phyloP scores from a whole-genome alignment of 169 alveolate species.

The Cryptosporidium parvum region DNA sequence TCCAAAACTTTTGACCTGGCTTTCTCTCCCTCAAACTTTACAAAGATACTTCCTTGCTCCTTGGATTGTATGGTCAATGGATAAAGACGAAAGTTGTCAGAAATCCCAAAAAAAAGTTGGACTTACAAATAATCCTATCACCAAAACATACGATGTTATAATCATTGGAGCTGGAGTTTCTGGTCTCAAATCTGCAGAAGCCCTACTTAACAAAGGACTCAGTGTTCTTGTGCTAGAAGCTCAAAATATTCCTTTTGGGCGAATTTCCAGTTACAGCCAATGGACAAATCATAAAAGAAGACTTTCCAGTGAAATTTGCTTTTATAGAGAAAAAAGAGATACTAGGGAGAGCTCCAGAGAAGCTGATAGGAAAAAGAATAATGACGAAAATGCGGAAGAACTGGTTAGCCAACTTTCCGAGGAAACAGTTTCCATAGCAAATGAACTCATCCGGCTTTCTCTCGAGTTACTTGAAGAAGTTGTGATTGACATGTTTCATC shows the following conservation, averaged over 20 bases:
- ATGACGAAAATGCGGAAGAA: neutral
- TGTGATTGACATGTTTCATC: constrained; percentile 66
- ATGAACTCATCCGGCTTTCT: constrained; percentile 58
- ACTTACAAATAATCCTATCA: neutral
- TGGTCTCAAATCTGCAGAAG: constrained; percentile 61
- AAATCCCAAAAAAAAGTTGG: constrained; percentile 12
- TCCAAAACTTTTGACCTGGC: constrained; percentile 69
- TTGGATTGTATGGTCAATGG: constrained; percentile 73
- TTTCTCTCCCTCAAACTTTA: constrained; percentile 62
- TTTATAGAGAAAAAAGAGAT: constrained; percentile 2
- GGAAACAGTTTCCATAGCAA: constrained; percentile 20
- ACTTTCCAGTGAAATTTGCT: constrained; percentile 25
- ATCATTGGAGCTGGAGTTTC: constrained; percentile 68
- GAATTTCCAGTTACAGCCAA: constrained; percentile 45
- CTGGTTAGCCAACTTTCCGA: constrained; percentile 2
- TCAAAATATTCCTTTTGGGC: constrained; percentile 52
- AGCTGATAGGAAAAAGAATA: neutral
- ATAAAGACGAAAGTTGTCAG: constrained; percentile 32
- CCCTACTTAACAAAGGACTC: constrained; percentile 21
- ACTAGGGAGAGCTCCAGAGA: neutral
- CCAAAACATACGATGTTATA: constrained; percentile 51
- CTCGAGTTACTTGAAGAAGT: constrained; percentile 51
- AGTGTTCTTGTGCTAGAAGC: constrained; percentile 49
- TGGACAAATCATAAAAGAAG: constrained; percentile 58
- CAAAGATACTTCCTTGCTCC: constrained; percentile 74